Percentiles rank a stretch among this genome's conserved stretches.
Conservation (phyloP, 306 rosid genomes). For the Cyamopsis tetragonoloba region DNA sequence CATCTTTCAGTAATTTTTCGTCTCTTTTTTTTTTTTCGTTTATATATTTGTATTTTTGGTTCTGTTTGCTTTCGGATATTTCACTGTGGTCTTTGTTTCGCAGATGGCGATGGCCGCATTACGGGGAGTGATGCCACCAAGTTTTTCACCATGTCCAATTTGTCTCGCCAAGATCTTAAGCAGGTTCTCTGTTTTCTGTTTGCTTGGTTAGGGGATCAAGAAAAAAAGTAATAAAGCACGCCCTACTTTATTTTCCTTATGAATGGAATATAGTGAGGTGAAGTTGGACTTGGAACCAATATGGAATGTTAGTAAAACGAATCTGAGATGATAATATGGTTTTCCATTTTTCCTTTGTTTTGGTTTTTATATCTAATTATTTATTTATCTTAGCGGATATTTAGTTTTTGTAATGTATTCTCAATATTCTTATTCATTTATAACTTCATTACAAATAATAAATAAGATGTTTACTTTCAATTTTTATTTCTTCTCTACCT, state of each 20-base stretch:
- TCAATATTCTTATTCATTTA: too few species aligned
- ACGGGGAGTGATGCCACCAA: conserved; percentile 78
- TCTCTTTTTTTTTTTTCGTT: neutral
- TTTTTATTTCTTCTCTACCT: neutral
- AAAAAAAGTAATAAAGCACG: neutral
- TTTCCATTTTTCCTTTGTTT: neutral
- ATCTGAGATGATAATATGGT: neutral
- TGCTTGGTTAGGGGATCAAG: neutral
- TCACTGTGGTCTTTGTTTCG: neutral
- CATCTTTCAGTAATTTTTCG: neutral
- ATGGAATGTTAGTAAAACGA: neutral
- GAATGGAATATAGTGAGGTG: neutral
- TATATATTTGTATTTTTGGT: neutral
- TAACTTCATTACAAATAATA: neutral
- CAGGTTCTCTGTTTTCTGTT: conserved; percentile 46
- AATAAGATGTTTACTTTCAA: neutral
- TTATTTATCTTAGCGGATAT: neutral
- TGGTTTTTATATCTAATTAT: neutral
- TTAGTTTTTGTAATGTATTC: neutral
- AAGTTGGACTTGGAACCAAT: neutral
- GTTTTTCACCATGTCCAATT: conserved; percentile 72
- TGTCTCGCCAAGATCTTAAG: conserved; percentile 85
- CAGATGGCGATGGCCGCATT: conserved; percentile 91
- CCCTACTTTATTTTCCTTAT: neutral
- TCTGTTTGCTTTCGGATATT: neutral